Conservation (phyloP, 352 stramenopile genomes). For the Phytopythium sindhum region DNA sequence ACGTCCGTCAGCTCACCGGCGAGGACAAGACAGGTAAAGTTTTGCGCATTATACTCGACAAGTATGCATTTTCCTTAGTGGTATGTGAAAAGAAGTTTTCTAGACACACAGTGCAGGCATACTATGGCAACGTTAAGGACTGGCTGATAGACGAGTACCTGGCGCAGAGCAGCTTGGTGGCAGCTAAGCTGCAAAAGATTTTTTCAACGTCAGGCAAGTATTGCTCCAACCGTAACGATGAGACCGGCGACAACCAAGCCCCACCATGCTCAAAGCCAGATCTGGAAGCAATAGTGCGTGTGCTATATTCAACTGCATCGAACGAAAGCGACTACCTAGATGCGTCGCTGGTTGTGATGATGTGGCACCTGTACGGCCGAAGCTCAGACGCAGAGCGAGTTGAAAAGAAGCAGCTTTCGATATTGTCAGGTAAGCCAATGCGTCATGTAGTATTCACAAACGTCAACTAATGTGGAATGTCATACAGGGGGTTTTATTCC, state of each 20-base stretch:
- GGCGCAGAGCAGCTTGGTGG: not conserved
- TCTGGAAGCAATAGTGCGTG: constrained; percentile 9
- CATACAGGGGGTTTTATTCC: constrained; percentile 9
- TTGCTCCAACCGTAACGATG: constrained; percentile 12
- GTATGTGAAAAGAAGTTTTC: not conserved
- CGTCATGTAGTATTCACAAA: not conserved
- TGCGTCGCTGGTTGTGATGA: constrained; percentile 9
- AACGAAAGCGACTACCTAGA: constrained; percentile 10
- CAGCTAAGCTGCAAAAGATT: constrained; percentile 7
- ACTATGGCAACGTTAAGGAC: constrained; percentile 12
- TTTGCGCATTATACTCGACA: no score
- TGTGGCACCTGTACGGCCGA: constrained; percentile 14
- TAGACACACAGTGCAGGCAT: not conserved
- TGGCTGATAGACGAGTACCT: constrained; percentile 9
- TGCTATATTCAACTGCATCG: constrained; percentile 11
- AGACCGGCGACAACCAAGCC: constrained; percentile 8
- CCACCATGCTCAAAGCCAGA: constrained; percentile 9
- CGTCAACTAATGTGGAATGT: not conserved
- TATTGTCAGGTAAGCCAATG: constrained; percentile 7
- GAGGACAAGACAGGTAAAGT: no score
- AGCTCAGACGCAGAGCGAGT: constrained; percentile 16
- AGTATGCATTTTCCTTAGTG: no score
- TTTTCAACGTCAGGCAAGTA: constrained; percentile 7
- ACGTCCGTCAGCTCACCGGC: no score
- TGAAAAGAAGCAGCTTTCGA: constrained; percentile 15